Evolutionary conservation across 768 basidiomycete genomes (phyloP).

Genomic region (Rhodotorula taiwanensis): DNA sequence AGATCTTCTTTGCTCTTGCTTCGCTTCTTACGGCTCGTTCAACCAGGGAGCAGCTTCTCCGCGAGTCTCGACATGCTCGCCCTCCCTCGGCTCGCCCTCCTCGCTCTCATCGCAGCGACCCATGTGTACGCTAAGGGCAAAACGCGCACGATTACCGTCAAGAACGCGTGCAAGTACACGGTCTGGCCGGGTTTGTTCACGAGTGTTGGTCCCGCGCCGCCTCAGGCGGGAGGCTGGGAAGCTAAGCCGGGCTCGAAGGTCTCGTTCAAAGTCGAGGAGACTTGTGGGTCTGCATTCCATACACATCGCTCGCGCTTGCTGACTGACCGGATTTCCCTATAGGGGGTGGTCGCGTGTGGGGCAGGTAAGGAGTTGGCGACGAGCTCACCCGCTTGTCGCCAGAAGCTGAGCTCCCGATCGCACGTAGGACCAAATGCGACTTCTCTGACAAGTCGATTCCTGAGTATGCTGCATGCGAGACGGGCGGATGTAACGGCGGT

Average conservation of each 20-base stretch:
- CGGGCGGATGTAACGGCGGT: not conserved
- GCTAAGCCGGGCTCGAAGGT: slow-evolving; percentile 3
- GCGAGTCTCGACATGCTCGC: too few relatives aligned
- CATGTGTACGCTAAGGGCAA: too few relatives aligned
- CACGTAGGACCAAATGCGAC: slow-evolving; percentile 13
- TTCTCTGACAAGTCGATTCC: slow-evolving; percentile 3
- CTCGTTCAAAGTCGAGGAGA: slow-evolving; percentile 14
- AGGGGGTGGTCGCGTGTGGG: slow-evolving; percentile 5
- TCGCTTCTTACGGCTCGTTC: too few relatives aligned
- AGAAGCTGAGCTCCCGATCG: not conserved
- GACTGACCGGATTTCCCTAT: not conserved
- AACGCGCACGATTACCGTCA: too few relatives aligned
- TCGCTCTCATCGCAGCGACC: too few relatives aligned
- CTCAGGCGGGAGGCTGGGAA: slow-evolving; percentile 19
- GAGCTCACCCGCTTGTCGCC: not conserved
- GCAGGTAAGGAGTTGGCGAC: not conserved
- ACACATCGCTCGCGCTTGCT: not conserved
- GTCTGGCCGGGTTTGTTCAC: slow-evolving; percentile 15
- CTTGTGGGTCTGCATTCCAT: not conserved
- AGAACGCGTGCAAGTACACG: slow-evolving; percentile 9
- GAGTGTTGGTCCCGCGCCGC: slow-evolving; percentile 3
- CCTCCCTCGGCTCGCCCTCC: too few relatives aligned
- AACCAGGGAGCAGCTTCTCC: too few relatives aligned
- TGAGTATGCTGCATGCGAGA: slow-evolving; percentile 1
- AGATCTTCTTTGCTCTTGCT: too few relatives aligned